Evolutionary conservation across 495 filamentous ascomycete genomes (phyloP).

Genomic region (Hypoxylon rickii): DNA sequence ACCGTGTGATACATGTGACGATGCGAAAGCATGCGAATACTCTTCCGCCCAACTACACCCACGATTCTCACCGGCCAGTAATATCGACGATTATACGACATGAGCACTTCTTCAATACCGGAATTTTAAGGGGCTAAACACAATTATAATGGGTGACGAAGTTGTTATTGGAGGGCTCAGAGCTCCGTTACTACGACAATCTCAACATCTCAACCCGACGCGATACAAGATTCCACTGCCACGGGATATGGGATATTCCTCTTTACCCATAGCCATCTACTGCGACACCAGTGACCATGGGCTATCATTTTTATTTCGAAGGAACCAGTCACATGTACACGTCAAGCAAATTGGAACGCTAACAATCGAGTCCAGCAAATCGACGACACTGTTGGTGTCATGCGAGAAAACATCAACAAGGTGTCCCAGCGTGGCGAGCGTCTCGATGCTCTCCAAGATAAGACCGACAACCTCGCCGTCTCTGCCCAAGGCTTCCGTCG

Average conservation of each 20-base stretch:
- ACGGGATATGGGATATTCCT: too few relatives aligned
- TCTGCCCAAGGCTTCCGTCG: conserved; percentile 93
- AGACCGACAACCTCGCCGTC: conserved; percentile 89
- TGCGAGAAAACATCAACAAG: conserved; percentile 94
- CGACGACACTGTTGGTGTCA: conserved; percentile 87
- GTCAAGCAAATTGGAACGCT: conserved; percentile 23
- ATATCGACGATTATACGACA: too few relatives aligned
- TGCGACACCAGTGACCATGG: too few relatives aligned
- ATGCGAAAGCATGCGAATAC: not conserved
- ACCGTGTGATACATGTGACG: conserved; percentile 13
- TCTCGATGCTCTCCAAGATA: conserved; percentile 89
- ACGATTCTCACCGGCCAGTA: too few relatives aligned
- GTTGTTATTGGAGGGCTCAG: too few relatives aligned
- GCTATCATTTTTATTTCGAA: not conserved
- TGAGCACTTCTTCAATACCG: too few relatives aligned
- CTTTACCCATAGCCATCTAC: too few relatives aligned
- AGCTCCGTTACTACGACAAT: too few relatives aligned
- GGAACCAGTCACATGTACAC: not conserved
- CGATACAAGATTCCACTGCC: too few relatives aligned
- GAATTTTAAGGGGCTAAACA: too few relatives aligned
- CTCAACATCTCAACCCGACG: too few relatives aligned
- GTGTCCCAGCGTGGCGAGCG: conserved; percentile 88
- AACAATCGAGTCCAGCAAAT: conserved; percentile 73
- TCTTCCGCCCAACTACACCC: not conserved
- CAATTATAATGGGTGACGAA: too few relatives aligned